Evolutionary conservation across 2,329 filamentous ascomycete species (phyloP).

Genomic region (Hymenotorrendiella dingleyae): DNA sequence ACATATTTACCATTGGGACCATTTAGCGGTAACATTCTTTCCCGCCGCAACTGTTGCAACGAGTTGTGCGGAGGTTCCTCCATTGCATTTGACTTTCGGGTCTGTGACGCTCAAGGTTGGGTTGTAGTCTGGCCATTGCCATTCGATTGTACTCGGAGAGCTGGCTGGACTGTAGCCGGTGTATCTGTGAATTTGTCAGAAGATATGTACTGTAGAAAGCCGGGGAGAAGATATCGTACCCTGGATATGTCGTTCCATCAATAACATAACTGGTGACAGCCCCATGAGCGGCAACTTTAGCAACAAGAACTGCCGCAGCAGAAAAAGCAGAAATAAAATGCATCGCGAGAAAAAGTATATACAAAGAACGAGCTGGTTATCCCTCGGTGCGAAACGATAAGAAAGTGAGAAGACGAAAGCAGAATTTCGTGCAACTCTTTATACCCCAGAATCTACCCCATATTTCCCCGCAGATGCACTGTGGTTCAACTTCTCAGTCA

Average conservation of each 20-base stretch:
- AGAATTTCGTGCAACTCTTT: slow-evolving; percentile 11
- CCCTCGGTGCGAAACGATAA: neutral
- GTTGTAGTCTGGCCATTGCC: slow-evolving; percentile 53
- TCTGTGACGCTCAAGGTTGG: slow-evolving; percentile 44
- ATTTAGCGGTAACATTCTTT: slow-evolving; percentile 42
- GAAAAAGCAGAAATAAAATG: slow-evolving; percentile 32
- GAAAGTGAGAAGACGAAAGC: neutral
- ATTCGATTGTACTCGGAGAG: slow-evolving; percentile 47
- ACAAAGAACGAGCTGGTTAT: neutral
- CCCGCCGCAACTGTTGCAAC: slow-evolving; percentile 43
- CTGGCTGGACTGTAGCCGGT: slow-evolving; percentile 44
- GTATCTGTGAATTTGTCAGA: slow-evolving; percentile 13
- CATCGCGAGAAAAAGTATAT: slow-evolving; percentile 26
- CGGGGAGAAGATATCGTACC: slow-evolving; percentile 27
- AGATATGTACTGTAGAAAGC: neutral
- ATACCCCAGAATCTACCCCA: slow-evolving; percentile 12
- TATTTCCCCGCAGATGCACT: too few relatives aligned
- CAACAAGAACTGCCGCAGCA: slow-evolving; percentile 27
- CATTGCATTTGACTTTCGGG: slow-evolving; percentile 49
- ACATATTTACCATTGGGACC: slow-evolving; percentile 54
- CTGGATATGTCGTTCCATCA: slow-evolving; percentile 37
- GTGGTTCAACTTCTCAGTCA: slow-evolving; percentile 15
- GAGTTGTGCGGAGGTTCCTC: slow-evolving; percentile 42
- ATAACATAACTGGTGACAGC: slow-evolving; percentile 44
- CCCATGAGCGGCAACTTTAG: slow-evolving; percentile 31